Evolutionary conservation across 352 stramenopile species (phyloP).

Genomic region (Pythium sukuiense): DNA sequence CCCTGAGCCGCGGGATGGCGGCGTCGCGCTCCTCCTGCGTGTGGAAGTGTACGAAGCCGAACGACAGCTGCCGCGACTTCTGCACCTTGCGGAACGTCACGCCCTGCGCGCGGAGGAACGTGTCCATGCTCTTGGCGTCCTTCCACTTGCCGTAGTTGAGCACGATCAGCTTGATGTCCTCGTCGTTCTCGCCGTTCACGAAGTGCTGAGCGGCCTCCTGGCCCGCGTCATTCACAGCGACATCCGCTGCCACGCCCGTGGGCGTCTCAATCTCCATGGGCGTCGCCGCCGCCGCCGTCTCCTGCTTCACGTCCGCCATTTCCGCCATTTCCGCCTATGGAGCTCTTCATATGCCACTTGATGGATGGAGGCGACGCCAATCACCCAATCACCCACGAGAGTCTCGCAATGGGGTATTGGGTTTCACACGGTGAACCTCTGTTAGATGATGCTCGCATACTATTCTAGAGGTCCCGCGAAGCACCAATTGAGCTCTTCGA

Average conservation of each 20-base stretch:
- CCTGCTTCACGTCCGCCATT: conserved; percentile 9
- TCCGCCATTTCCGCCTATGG: not conserved
- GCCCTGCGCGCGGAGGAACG: conserved; percentile 45
- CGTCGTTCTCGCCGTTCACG: conserved; percentile 35
- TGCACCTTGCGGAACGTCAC: conserved; percentile 74
- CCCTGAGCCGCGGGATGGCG: conserved; percentile 45
- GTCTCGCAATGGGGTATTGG: not conserved
- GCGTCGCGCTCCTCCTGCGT: conserved; percentile 56
- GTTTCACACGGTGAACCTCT: not conserved
- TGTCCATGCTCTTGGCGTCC: conserved; percentile 60
- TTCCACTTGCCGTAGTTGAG: conserved; percentile 91
- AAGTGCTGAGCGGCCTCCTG: conserved; percentile 7
- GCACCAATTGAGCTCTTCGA: conserved; percentile 4
- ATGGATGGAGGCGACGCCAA: conserved; percentile 22
- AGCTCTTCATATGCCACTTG: not conserved
- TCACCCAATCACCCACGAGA: conserved; percentile 19
- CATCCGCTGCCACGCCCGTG: conserved; percentile 13
- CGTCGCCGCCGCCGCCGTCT: not conserved
- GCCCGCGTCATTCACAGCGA: not conserved
- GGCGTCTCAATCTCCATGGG: conserved; percentile 21
- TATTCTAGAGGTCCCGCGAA: not conserved
- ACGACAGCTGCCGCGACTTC: conserved; percentile 75
- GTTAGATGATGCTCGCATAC: not conserved
- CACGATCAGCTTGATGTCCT: conserved; percentile 81
- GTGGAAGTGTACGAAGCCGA: conserved; percentile 78